phyloP scores from a whole-genome alignment of 2,329 filamentous ascomycete genomes.

The Eurotiales sp. region DNA sequence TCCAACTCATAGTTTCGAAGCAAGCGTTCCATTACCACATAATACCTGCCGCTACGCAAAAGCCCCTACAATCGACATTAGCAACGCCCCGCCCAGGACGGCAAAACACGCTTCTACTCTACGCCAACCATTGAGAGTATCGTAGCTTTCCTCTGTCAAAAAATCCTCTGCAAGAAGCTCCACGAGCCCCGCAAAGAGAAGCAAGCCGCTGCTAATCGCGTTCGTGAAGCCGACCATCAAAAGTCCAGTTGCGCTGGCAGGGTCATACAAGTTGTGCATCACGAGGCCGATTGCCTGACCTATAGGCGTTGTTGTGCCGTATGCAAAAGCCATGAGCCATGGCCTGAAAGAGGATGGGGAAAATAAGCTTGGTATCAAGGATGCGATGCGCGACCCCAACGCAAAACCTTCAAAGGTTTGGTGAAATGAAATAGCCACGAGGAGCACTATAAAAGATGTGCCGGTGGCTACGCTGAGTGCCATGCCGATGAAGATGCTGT shows the following conservation, averaged over 20 bases:
- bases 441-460: slow-evolving; percentile 72
- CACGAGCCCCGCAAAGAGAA: slow-evolving; percentile 79
- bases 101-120: slow-evolving; percentile 60
- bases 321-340: slow-evolving; percentile 64
- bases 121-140: slow-evolving; percentile 53
- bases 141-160: slow-evolving; percentile 62
- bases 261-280: slow-evolving; percentile 76
- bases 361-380: slow-evolving; percentile 64
- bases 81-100: slow-evolving; percentile 56
- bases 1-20: background rate
- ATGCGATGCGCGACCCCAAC: slow-evolving; percentile 78
- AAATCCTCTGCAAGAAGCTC: slow-evolving; percentile 85
- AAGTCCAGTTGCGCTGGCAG: slow-evolving; percentile 69
- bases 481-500: slow-evolving; percentile 85
- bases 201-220: slow-evolving; percentile 72
- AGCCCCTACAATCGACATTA: slow-evolving; percentile 66
- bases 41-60: slow-evolving; percentile 50
- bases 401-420: slow-evolving; percentile 88
- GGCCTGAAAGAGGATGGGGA: slow-evolving; percentile 69
- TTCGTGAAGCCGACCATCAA: slow-evolving; percentile 86
- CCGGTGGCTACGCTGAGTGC: slow-evolving; percentile 77
- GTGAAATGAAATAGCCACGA: slow-evolving; percentile 78
- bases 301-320: slow-evolving; percentile 70
- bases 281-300: slow-evolving; percentile 79
- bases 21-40: too few relatives aligned